phyloP scores from a whole-genome alignment of 805 yeast genomes.

The Metschnikowia kofuensis region DNA sequence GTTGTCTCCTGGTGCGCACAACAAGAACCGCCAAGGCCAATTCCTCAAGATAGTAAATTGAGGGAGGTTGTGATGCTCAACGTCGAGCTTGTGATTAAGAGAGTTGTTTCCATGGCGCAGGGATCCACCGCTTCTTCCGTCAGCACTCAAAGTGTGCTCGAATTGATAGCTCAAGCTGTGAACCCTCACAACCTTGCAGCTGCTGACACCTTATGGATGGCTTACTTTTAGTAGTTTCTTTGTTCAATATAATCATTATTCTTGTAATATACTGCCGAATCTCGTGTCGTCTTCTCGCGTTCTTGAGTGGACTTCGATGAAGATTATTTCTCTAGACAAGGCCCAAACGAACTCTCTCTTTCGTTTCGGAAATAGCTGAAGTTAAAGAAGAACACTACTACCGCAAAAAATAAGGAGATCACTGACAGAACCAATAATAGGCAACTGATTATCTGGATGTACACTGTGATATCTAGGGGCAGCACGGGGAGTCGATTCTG shows the following conservation, averaged over 20 bases:
- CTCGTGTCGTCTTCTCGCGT: background rate
- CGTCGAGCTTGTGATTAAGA: conserved; percentile 78
- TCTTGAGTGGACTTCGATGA: background rate
- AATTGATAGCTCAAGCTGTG: conserved; percentile 89
- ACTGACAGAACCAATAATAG: conserved; percentile 13
- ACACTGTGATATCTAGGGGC: conserved; percentile 27
- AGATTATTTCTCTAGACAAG: background rate
- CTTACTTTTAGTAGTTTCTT: conserved; percentile 57
- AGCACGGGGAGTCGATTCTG: conserved; percentile 11
- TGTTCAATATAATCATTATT: background rate
- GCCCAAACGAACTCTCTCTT: background rate
- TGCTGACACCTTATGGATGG: conserved; percentile 93
- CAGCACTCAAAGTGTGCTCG: conserved; percentile 86
- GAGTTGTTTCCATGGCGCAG: conserved; percentile 69
- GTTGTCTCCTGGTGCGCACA: conserved; percentile 92
- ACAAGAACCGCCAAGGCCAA: conserved; percentile 66
- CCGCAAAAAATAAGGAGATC: conserved; percentile 17
- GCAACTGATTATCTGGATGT: conserved; percentile 23
- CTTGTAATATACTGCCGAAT: background rate
- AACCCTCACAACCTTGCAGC: conserved; percentile 91
- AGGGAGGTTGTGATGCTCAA: conserved; percentile 85
- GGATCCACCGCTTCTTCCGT: conserved; percentile 62
- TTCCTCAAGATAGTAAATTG: conserved; percentile 79
- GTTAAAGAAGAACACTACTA: conserved; percentile 8
- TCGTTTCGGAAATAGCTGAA: conserved; percentile 3